Conservation (phyloP, 768 basidiomycete genomes). For the Lenzites betulinus region DNA sequence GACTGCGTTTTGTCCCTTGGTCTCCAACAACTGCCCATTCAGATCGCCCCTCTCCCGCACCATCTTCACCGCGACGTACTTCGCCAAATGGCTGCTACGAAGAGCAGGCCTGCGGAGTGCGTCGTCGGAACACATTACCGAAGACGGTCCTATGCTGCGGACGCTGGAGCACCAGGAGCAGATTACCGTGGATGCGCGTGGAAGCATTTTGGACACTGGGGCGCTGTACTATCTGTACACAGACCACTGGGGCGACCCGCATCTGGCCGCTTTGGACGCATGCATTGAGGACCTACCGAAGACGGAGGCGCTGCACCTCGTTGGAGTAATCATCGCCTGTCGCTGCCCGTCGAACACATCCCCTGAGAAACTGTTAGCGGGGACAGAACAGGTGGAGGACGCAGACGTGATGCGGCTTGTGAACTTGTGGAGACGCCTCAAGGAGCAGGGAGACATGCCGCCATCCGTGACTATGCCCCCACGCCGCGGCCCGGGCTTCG, state of each 20-base stretch:
- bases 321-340: not conserved
- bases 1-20: slow-evolving; percentile 1
- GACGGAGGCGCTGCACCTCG: not conserved
- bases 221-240: slow-evolving; percentile 1
- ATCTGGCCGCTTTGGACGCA: not conserved
- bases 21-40: slow-evolving; percentile 13
- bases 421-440: not conserved
- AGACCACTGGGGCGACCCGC: not conserved
- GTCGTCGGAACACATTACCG: not conserved
- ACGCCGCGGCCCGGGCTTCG: too few relatives aligned
- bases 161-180: slow-evolving; percentile 2
- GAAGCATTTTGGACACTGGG: not conserved
- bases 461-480: not conserved
- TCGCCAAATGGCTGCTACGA: not conserved
- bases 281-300: not conserved
- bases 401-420: not conserved
- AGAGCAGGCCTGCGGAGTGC: not conserved
- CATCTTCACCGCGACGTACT: not conserved
- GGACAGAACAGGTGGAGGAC: not conserved
- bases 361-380: not conserved
- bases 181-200: not conserved
- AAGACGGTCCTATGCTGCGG: not conserved
- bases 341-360: not conserved
- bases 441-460: not conserved
- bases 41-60: slow-evolving; percentile 7